Evolutionary conservation across 163 green algal species (phyloP).

Genomic region (Chloroidium sp.): DNA sequence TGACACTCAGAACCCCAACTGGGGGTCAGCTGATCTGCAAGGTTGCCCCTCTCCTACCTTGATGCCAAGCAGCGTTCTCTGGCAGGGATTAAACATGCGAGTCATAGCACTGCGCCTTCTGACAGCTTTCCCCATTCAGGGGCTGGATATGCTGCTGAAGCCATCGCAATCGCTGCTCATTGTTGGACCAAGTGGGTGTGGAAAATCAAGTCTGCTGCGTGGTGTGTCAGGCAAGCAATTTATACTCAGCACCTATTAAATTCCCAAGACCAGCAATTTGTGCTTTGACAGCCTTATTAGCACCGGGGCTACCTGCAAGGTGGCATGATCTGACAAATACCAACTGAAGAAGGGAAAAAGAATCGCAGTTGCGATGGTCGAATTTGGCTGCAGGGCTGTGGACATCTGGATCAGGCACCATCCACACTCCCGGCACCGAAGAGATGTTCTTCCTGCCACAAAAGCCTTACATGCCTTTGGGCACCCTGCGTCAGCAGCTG

Average conservation of each 20-base stretch:
- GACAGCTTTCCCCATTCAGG: neutral
- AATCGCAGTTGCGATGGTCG: no score
- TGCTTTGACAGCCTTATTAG: no score
- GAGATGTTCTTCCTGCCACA: slow-evolving; percentile 81
- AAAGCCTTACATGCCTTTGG: slow-evolving; percentile 81
- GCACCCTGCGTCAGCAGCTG: slow-evolving; percentile 61
- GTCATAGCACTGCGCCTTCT: no score
- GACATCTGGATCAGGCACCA: slow-evolving; percentile 41
- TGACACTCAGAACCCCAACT: neutral
- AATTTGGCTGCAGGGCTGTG: slow-evolving; percentile 50
- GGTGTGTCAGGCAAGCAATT: slow-evolving; percentile 36
- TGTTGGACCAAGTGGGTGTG: slow-evolving; percentile 65
- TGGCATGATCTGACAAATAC: no score
- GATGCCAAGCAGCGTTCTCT: neutral
- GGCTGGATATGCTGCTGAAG: slow-evolving; percentile 26
- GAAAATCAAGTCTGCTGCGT: slow-evolving; percentile 75
- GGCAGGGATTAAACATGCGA: neutral
- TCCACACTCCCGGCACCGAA: slow-evolving; percentile 30
- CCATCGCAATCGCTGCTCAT: slow-evolving; percentile 61
- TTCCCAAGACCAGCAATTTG: no score
- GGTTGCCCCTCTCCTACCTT: slow-evolving; percentile 1
- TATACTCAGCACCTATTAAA: no score
- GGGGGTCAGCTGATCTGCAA: slow-evolving; percentile 1
- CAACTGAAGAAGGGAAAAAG: no score
- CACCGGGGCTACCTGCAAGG: no score